Conservation (phyloP, 208 protist genomes). For the Leishmania tarentolae region DNA sequence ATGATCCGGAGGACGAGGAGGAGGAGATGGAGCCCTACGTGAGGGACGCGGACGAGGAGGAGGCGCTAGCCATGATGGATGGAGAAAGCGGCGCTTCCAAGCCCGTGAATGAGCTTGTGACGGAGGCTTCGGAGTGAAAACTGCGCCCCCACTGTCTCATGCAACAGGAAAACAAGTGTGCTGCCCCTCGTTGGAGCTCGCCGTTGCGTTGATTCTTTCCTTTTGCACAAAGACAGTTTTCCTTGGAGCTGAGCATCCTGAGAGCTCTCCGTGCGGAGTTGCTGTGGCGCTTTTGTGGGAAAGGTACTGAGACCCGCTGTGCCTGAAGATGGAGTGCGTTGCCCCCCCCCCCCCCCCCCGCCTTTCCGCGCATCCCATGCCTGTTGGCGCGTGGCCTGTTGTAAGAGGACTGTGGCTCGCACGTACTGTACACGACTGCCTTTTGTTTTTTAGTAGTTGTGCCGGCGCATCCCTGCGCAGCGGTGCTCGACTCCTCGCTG, state of each 20-base stretch:
- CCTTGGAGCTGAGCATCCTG: not conserved
- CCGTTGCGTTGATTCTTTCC: not conserved
- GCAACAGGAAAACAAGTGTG: not conserved
- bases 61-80: not conserved
- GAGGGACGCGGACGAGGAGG: slow-evolving; percentile 22
- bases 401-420: not conserved
- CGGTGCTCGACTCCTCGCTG: not conserved
- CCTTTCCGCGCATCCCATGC: not conserved
- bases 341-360: not conserved
- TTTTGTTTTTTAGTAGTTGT: not conserved
- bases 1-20: slow-evolving; percentile 37
- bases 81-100: not conserved
- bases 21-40: slow-evolving; percentile 28
- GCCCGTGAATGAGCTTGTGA: not conserved
- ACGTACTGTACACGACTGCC: not conserved
- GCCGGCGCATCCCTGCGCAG: not conserved
- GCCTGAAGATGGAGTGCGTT: not conserved
- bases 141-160: not conserved
- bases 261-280: not conserved
- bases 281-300: not conserved
- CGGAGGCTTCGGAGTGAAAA: not conserved
- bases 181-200: not conserved
- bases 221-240: not conserved
- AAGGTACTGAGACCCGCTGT: not conserved
- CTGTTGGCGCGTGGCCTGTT: not conserved